A percentile compares a stretch with the other conserved stretches of the same genome.
Evolutionary conservation across 805 yeast species (phyloP).

Genomic region (Yarrowia sp.): DNA sequence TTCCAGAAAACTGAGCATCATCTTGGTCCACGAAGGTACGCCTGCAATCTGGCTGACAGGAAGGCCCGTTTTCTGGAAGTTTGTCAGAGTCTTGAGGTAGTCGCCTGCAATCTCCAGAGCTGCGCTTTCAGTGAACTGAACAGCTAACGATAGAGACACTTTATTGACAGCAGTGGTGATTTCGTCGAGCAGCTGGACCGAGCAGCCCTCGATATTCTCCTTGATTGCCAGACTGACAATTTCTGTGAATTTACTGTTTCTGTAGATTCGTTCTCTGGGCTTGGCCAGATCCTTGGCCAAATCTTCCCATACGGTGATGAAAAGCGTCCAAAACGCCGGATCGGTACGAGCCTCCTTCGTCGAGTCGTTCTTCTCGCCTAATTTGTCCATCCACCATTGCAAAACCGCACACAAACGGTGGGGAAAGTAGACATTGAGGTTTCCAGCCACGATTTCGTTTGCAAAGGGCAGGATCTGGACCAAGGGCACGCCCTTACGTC

Average conservation of each 20-base stretch:
- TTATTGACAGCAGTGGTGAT: slow-evolving; percentile 20
- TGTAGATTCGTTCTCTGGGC: slow-evolving; percentile 31
- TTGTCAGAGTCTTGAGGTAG: slow-evolving; percentile 18
- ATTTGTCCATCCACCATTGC: slow-evolving; percentile 50
- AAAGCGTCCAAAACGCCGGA: slow-evolving; percentile 33
- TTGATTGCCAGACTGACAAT: slow-evolving; percentile 14
- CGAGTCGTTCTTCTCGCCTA: slow-evolving; percentile 43
- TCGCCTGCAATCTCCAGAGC: slow-evolving; percentile 17
- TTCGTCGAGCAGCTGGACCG: slow-evolving; percentile 20
- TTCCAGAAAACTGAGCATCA: slow-evolving; percentile 13
- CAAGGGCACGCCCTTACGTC: slow-evolving; percentile 44
- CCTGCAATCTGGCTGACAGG: slow-evolving; percentile 11
- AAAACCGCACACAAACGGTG: slow-evolving; percentile 46
- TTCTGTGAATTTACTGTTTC: slow-evolving; percentile 24
- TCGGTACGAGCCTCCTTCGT: slow-evolving; percentile 21
- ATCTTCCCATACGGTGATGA: slow-evolving; percentile 21
- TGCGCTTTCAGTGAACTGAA: slow-evolving; percentile 14
- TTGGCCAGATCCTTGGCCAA: slow-evolving; percentile 32
- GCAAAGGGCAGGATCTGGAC: slow-evolving; percentile 44
- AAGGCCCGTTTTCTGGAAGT: slow-evolving; percentile 9
- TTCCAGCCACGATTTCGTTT: slow-evolving; percentile 41
- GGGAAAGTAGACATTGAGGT: slow-evolving; percentile 45
- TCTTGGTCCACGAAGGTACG: slow-evolving; percentile 20
- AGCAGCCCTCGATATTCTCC: slow-evolving; percentile 22
- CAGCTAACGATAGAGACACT: slow-evolving; percentile 17